Base-by-base conservation (phyloP, 2,329 filamentous ascomycete genomes). In the Fusarium sp. region DNA sequence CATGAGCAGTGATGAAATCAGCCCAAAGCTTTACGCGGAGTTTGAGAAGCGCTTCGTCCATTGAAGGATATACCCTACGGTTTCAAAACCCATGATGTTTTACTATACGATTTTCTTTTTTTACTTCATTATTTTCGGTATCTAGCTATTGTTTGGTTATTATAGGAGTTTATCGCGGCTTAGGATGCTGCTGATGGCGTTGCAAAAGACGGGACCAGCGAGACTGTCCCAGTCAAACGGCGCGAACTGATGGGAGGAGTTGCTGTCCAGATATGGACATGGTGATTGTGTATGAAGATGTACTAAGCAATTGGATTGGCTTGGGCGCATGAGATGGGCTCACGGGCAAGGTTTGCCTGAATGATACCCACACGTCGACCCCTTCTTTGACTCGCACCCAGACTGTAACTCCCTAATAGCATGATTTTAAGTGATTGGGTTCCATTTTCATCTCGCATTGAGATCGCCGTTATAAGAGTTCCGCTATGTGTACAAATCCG, bases 1-100 rank as follows among this genome's bases (percentile, higher is more conserved):
- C 22, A 89, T 94, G 80, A 95, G 90, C 78, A 97, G 94, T 76
- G 93, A 99, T 76, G 96, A 98, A 82, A 99, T 99, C 73, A 94
- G 88, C 55, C 96, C 96, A n/a, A 90, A 94, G 83, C 84, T 99
- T 28, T 92, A 94, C 76, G 81, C 84, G 10, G 94, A 97, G 80
- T 93, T 99, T 78, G 90, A 93, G 81, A 88, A 84, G 76, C 87
- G 92, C 58, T 98, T 98, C 59, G 74, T 77, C 42, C 53, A 69
- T 33, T 79, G 51, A 73, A 45, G 50, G 33, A 42, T 42, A 65
- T 64, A 66, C 56, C 56, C 55, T 46, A 42, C 21, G 44, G 43
- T 40, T 69, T 67, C 47, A 54, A 58, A 13, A 66, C 31, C 40
- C 28, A 13, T 60, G 40, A 66, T 31, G 46, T 57, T 47, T 50